Evolutionary conservation across 495 filamentous ascomycete genomes (phyloP).

Genomic region (Podospora pseudoanserina): DNA sequence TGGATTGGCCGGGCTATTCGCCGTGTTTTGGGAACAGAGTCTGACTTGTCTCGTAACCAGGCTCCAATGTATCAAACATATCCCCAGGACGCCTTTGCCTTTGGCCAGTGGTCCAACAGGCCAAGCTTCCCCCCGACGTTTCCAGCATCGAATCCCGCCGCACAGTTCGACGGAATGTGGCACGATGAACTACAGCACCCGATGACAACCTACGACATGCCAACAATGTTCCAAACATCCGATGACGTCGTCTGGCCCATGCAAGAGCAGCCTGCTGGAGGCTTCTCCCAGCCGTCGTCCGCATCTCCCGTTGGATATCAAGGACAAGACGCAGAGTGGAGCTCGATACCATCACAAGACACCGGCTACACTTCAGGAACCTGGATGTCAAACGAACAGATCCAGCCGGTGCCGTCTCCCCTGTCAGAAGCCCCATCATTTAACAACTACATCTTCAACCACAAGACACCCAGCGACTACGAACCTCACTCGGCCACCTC

Average conservation of each 20-base stretch:
- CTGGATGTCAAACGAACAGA: slow-evolving; percentile 4
- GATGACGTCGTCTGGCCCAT: slow-evolving; percentile 1
- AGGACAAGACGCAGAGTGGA: neutral
- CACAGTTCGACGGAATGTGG: neutral
- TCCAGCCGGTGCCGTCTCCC: slow-evolving; percentile 13
- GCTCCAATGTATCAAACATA: slow-evolving; percentile 6
- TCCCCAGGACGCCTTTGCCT: slow-evolving; percentile 1
- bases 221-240: neutral
- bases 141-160: neutral
- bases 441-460: neutral
- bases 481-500: neutral
- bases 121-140: neutral
- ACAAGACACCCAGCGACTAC: neutral
- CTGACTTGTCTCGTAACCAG: neutral
- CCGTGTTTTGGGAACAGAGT: neutral
- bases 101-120: neutral
- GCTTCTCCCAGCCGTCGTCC: neutral
- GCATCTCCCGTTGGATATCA: neutral
- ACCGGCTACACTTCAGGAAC: neutral
- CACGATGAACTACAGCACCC: neutral
- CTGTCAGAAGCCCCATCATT: slow-evolving; percentile 11
- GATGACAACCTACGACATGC: neutral
- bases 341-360: neutral
- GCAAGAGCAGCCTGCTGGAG: neutral
- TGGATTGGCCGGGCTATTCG: neutral